A percentile compares a stretch with the other conserved stretches of the same genome.
These are phyloP conservation scores for Omphalotus guepiniiformis DNA, from an alignment of 768 basidiomycete species.

Conservation along the genomic window DNA sequence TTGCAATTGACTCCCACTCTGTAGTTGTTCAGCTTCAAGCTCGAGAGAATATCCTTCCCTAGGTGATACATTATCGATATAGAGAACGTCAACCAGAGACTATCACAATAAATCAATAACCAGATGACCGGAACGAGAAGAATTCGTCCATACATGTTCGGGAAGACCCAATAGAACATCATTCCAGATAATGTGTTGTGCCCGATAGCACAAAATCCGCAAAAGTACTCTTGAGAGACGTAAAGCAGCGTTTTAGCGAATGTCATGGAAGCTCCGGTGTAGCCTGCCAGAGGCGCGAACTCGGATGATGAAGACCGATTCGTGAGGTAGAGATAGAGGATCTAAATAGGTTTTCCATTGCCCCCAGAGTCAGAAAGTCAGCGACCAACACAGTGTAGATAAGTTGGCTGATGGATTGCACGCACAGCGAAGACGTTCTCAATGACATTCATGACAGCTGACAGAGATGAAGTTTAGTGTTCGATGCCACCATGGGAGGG, in stretches of 20 bases:
- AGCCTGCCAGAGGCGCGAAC: constrained; percentile 67
- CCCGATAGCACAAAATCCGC: constrained; percentile 65
- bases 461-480: constrained; percentile 4
- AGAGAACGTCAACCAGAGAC: constrained; percentile 3
- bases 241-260: constrained; percentile 85
- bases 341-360: constrained; percentile 53
- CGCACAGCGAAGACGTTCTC: constrained; percentile 44
- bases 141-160: constrained; percentile 67
- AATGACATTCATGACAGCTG: constrained; percentile 75
- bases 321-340: constrained; percentile 71
- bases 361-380: too few species aligned
- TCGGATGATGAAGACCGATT: constrained; percentile 56
- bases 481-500: background rate
- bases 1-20: background rate
- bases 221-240: constrained; percentile 74
- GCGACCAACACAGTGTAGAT: too few species aligned
- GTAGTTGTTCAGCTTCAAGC: background rate
- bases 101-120: constrained; percentile 2
- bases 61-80: constrained; percentile 3
- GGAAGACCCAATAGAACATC: constrained; percentile 63
- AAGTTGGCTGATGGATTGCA: too few species aligned
- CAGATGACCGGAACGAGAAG: background rate
- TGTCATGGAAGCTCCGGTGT: constrained; percentile 71
- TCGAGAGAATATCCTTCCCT: background rate
- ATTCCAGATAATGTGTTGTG: constrained; percentile 60